phyloP scores from a whole-genome alignment of 108 stramenopile species.

The Conticribra guillardii region DNA sequence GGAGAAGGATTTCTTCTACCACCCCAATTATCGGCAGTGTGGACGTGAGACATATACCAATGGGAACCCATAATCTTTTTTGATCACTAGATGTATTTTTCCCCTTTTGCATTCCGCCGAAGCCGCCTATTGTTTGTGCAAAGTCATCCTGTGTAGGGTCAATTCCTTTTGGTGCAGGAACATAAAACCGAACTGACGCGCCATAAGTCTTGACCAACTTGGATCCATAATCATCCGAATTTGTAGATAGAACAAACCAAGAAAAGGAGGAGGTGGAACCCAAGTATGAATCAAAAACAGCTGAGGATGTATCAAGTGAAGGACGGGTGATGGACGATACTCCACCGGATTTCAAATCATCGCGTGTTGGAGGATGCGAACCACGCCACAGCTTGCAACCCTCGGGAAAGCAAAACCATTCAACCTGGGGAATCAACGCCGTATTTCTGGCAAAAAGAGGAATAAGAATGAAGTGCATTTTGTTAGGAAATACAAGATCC shows the following conservation, averaged over 20 bases:
- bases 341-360: conserved; percentile 71
- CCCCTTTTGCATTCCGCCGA: background rate
- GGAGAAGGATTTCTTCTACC: conserved; percentile 78
- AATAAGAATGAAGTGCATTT: too few species aligned
- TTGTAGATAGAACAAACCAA: conserved; percentile 87
- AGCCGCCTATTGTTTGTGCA: conserved; percentile 51
- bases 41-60: conserved; percentile 78
- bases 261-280: conserved; percentile 83
- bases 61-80: conserved; percentile 78
- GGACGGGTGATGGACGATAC: conserved; percentile 70
- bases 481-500: too few species aligned
- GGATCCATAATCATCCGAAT: conserved; percentile 84
- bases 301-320: conserved; percentile 42
- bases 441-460: conserved; percentile 41
- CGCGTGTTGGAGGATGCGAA: conserved; percentile 65
- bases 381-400: conserved; percentile 85
- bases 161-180: conserved; percentile 78
- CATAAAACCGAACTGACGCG: conserved; percentile 83
- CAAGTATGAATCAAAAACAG: conserved; percentile 81
- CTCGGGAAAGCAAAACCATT: conserved; percentile 92
- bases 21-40: conserved; percentile 81
- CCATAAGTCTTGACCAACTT: conserved; percentile 80
- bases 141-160: conserved; percentile 84
- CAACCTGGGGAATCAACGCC: conserved; percentile 68
- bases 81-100: conserved; percentile 14